phyloP scores from a whole-genome alignment of 1,284 basidiomycete genomes.

The Meira miltonrushii region DNA sequence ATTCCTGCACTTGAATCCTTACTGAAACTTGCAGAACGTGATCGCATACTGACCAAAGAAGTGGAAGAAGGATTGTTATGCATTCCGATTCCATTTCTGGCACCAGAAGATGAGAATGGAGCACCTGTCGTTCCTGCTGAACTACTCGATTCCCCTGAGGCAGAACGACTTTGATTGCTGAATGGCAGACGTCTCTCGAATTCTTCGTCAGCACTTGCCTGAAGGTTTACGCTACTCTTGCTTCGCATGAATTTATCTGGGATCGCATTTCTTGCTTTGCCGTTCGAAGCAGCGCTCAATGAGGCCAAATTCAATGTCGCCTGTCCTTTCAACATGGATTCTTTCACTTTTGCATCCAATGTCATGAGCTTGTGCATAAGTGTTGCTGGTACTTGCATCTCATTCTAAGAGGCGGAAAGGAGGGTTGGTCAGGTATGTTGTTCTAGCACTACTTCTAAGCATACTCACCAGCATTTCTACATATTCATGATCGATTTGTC shows the following conservation, averaged over 20 bases:
- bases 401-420: constrained; percentile 15
- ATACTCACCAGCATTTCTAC: constrained; percentile 25
- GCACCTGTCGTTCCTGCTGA: not conserved
- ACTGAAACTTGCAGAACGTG: constrained; percentile 15
- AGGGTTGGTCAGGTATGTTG: not conserved
- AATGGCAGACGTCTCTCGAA: constrained; percentile 3
- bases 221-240: not conserved
- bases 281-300: constrained; percentile 28
- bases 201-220: not conserved
- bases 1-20: constrained; percentile 14
- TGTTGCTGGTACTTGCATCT: constrained; percentile 65
- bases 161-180: not conserved
- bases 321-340: constrained; percentile 81
- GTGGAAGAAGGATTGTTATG: not conserved
- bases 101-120: too few relatives aligned
- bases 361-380: constrained; percentile 69
- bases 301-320: constrained; percentile 61
- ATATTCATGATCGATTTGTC: constrained; percentile 35
- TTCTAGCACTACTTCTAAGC: too few relatives aligned
- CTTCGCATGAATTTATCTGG: constrained; percentile 19
- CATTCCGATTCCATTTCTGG: too few relatives aligned
- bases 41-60: not conserved
- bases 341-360: constrained; percentile 75
- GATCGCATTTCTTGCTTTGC: constrained; percentile 26
- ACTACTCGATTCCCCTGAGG: not conserved